These are phyloP conservation scores for Phytopythium litorale DNA, from an alignment of 352 stramenopile species.

Conservation along the genomic window DNA sequence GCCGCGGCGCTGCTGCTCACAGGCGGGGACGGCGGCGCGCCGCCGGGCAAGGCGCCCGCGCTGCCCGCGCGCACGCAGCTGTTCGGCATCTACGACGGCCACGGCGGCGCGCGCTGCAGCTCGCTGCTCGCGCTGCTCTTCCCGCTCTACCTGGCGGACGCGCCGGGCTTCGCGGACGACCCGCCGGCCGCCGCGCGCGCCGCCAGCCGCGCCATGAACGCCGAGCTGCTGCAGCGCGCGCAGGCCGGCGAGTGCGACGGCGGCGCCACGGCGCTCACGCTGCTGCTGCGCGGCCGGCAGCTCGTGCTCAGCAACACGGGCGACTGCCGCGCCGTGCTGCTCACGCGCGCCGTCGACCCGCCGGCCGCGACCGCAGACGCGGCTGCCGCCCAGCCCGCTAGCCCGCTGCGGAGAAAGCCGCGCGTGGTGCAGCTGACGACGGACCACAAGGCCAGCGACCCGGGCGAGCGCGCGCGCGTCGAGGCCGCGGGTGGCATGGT, in stretches of 20 bases:
- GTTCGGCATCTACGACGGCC: constrained; percentile 76
- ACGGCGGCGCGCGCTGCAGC: constrained; percentile 57
- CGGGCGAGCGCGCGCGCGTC: constrained; percentile 59
- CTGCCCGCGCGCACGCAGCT: constrained; percentile 39
- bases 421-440: constrained; percentile 49
- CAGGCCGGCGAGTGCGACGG: constrained; percentile 42
- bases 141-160: constrained; percentile 62
- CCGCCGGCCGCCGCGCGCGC: constrained; percentile 32
- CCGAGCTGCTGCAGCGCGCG: constrained; percentile 60
- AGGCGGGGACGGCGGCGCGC: not conserved
- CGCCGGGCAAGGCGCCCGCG: constrained; percentile 4
- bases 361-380: not conserved
- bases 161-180: constrained; percentile 39
- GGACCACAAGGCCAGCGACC: constrained; percentile 74
- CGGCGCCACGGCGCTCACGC: constrained; percentile 55
- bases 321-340: constrained; percentile 69
- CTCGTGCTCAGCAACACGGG: constrained; percentile 72
- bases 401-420: not conserved
- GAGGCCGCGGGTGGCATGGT: constrained; percentile 68
- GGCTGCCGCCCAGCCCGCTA: not conserved
- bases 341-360: constrained; percentile 27
- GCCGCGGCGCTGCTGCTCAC: not conserved
- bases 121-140: constrained; percentile 62
- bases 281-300: constrained; percentile 47
- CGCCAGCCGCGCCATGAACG: constrained; percentile 58